phyloP scores from a whole-genome alignment of 768 basidiomycete species.

The Boletus vermiculosoides region DNA sequence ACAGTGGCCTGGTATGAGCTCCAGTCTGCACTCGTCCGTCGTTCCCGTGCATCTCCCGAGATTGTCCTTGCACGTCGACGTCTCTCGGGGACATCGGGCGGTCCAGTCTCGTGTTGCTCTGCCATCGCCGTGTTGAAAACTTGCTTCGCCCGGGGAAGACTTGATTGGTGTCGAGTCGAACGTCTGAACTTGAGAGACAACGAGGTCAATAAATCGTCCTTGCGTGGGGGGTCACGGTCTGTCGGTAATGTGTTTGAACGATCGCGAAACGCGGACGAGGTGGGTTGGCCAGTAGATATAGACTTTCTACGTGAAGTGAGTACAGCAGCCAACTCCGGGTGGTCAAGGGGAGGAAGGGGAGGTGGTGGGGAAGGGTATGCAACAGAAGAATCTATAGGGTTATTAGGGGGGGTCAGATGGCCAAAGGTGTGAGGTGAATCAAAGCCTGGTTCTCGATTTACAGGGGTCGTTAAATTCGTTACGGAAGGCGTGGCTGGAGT shows the following conservation, averaged over 20 bases:
- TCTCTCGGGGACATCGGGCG: not conserved
- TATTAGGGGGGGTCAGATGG: constrained; percentile 33
- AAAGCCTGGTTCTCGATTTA: constrained; percentile 17
- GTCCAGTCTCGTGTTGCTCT: constrained; percentile 7
- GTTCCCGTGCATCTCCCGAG: constrained; percentile 37
- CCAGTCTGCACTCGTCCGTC: constrained; percentile 60
- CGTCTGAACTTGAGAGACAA: constrained; percentile 27
- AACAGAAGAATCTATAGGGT: constrained; percentile 19
- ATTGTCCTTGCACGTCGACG: constrained; percentile 26
- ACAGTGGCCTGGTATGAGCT: constrained; percentile 47
- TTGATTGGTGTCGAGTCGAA: constrained; percentile 28
- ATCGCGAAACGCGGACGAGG: constrained; percentile 15
- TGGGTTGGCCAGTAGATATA: constrained; percentile 4
- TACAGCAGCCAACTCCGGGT: constrained; percentile 30
- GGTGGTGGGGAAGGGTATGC: constrained; percentile 41
- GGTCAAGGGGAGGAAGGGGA: constrained; percentile 55
- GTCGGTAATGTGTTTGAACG: constrained; percentile 26
- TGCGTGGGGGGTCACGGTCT: constrained; percentile 11
- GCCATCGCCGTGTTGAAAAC: constrained; percentile 2
- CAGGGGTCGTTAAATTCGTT: constrained; percentile 29
- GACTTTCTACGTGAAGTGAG: constrained; percentile 23
- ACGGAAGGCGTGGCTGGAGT: constrained; percentile 13
- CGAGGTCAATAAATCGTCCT: constrained; percentile 22
- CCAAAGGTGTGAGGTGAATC: constrained; percentile 46
- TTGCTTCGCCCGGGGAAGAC: constrained; percentile 28